Evolutionary conservation across 176 grass and related monocot species (phyloP), one percentile per base, ranked within the genome.

Genomic region (Puya raimondii): DNA sequence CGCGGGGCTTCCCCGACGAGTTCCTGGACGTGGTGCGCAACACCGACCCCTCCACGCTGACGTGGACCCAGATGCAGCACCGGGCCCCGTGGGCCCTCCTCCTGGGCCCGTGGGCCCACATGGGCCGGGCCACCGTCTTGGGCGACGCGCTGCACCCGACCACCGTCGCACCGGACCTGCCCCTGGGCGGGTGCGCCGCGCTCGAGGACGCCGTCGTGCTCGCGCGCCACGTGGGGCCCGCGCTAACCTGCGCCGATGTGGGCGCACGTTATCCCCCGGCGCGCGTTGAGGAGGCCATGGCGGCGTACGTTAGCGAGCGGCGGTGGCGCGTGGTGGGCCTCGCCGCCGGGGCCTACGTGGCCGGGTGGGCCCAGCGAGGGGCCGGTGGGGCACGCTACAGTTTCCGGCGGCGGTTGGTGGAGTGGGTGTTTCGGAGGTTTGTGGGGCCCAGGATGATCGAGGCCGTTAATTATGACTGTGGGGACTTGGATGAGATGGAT

Each of bases 161-260:
- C 33, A 74, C 61, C 33, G 33, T 5, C 33, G 33, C 33, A 51
- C 66, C 66, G 18, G 77, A 80, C 57, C 12, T 76, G 12, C 74
- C 57, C 2, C 59, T 80, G 25, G 72, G 77, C 10, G 74, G 83
- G 21, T 85, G 83, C 47, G 14, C 64, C 57, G 76, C 82, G 22
- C 70, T 85, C 67, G 76, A 80, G 57, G 76, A 85, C 54, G 82
- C 77, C 51, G 68, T 85, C 50, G 68, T 68, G 13, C 78, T 80
- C 1, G 78, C 61, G 10, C 70, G 76, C 70, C 58, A 69, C 27
- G 23, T 84, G 48, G 63, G 47, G 15, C 66, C 25, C 22, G 47
- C 50, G 26, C 52, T 27, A 7, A 59, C 33, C 33, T 42, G 33
- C 33, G 5, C 33, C 33, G 33, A 59, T 6, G n/a, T 59, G 54